Evolutionary conservation across 1,284 basidiomycete species (phyloP).

Genomic region (Leccinum solheimii): DNA sequence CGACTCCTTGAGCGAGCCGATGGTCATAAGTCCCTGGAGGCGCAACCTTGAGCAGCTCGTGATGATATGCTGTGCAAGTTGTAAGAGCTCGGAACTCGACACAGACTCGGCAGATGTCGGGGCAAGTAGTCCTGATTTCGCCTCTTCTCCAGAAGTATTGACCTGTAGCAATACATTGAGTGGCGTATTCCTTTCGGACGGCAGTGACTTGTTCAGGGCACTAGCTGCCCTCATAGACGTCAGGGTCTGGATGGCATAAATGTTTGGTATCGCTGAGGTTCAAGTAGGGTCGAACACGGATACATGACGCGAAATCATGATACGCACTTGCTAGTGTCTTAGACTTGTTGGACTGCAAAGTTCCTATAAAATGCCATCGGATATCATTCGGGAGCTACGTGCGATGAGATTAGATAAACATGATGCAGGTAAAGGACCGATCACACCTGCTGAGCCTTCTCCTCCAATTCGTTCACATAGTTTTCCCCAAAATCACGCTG

Average conservation of each 20-base stretch:
- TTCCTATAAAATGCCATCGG: constrained; percentile 97
- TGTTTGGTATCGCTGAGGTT: constrained; percentile 78
- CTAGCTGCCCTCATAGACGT: constrained; percentile 84
- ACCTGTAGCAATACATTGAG: constrained; percentile 83
- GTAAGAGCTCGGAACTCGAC: constrained; percentile 52
- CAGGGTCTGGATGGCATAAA: constrained; percentile 90
- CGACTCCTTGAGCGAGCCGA: constrained; percentile 81
- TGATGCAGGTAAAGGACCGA: not conserved
- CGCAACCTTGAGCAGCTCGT: constrained; percentile 71
- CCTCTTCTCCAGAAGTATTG: constrained; percentile 91
- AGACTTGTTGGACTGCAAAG: constrained; percentile 93
- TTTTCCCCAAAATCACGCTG: constrained; percentile 97
- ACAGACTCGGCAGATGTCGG: constrained; percentile 28
- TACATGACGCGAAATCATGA: not conserved
- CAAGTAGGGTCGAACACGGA: constrained; percentile 7
- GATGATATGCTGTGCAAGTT: constrained; percentile 75
- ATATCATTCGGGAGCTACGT: constrained; percentile 78
- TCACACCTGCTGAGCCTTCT: constrained; percentile 78
- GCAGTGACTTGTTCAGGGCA: constrained; percentile 78
- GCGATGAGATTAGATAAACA: constrained; percentile 6
- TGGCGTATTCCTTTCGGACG: constrained; percentile 43
- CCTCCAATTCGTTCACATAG: constrained; percentile 94
- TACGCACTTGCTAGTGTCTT: constrained; percentile 80
- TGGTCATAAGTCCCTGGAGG: constrained; percentile 93
- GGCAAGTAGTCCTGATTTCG: constrained; percentile 84